A percentile compares a stretch with the other conserved stretches of the same genome.
Conservation (phyloP, 176 grass and related monocot genomes). For the Zoysia japonica region DNA sequence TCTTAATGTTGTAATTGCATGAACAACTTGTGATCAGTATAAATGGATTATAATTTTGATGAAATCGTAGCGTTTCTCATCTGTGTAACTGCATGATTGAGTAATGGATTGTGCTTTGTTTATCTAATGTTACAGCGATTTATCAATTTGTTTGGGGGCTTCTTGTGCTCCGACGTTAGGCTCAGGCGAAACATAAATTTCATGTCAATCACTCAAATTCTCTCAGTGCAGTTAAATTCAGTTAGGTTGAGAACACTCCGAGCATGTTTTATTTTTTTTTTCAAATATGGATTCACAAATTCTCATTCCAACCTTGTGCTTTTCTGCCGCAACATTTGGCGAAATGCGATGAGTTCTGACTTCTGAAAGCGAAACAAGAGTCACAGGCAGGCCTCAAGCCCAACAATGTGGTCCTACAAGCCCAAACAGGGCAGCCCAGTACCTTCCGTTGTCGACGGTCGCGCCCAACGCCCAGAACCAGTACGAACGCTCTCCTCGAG, state of each 20-base stretch:
- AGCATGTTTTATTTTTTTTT: no score
- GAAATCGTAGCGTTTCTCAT: neutral
- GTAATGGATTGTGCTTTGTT: neutral
- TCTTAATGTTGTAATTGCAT: conserved; percentile 12
- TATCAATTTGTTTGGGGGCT: neutral
- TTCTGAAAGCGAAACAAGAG: neutral
- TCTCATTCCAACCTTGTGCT: no score
- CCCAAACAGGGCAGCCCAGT: neutral
- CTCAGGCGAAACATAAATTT: neutral
- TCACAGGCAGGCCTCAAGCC: neutral
- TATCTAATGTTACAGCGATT: neutral
- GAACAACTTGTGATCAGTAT: conserved; percentile 31
- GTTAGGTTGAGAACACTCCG: neutral
- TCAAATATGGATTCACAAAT: no score
- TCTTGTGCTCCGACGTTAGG: neutral
- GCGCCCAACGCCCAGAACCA: neutral
- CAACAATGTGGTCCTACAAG: neutral
- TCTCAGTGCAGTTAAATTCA: neutral
- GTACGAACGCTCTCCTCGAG: neutral
- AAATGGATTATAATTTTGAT: conserved; percentile 40
- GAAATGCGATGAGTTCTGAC: neutral
- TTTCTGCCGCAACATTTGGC: no score
- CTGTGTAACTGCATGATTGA: neutral
- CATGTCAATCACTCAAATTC: neutral
- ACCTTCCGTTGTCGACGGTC: neutral